phyloP scores from a whole-genome alignment of 2,329 filamentous ascomycete genomes.

The Ceratocystis alfenasii region DNA sequence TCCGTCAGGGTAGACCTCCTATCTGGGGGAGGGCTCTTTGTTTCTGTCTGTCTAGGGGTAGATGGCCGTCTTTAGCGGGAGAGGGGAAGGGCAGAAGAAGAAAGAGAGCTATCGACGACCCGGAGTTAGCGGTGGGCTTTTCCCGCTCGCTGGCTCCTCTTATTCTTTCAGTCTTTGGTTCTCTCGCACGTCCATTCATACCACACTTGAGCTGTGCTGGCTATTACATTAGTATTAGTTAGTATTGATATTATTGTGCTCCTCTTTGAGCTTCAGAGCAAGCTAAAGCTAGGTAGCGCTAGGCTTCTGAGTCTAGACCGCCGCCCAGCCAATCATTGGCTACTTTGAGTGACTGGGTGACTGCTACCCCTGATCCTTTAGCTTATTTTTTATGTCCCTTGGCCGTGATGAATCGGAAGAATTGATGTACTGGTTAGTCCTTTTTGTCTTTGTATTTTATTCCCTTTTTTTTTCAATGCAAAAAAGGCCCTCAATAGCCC shows the following conservation, averaged over 20 bases:
- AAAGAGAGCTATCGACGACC: neutral
- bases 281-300: neutral
- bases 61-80: no score
- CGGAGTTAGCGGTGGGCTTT: neutral
- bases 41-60: neutral
- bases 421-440: neutral
- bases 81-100: no score
- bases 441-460: neutral
- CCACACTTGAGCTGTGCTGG: no score
- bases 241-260: no score
- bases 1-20: no score
- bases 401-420: neutral
- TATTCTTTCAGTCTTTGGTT: neutral
- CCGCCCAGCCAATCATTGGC: constrained; percentile 3
- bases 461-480: neutral
- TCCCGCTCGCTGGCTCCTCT: neutral
- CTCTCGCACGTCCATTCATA: neutral
- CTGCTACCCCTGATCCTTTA: constrained; percentile 2
- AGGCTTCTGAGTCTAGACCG: neutral
- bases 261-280: no score
- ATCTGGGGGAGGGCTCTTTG: no score
- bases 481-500: neutral
- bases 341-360: neutral
- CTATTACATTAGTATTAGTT: no score
- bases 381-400: constrained; percentile 4